A percentile compares a stretch with the other conserved stretches of the same genome.
Conservation (phyloP, 768 basidiomycete species). For the Cystofilobasidium bisporidii region DNA sequence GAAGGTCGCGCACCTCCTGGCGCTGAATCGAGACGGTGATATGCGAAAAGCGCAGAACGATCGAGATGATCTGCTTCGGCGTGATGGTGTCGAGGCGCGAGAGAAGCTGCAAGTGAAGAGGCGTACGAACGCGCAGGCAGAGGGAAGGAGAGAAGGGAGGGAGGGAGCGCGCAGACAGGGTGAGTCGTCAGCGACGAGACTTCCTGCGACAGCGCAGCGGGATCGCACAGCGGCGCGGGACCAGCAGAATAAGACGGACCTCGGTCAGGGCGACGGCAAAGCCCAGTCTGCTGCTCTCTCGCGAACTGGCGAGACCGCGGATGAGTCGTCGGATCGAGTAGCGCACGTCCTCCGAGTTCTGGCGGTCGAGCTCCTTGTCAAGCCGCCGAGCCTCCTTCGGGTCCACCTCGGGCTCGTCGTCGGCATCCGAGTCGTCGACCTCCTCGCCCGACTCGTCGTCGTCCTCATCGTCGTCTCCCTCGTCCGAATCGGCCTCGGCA, state of each 20-base stretch:
- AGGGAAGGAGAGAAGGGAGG: not conserved
- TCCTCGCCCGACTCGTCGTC: conserved; percentile 47
- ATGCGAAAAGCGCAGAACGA: conserved; percentile 64
- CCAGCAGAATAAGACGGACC: conserved; percentile 45
- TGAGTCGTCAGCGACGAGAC: not conserved
- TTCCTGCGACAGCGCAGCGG: too few relatives aligned
- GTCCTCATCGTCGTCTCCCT: conserved; percentile 35
- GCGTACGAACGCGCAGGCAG: too few relatives aligned
- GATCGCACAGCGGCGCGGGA: too few relatives aligned
- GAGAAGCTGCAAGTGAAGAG: conserved; percentile 51
- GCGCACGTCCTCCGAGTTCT: conserved; percentile 82
- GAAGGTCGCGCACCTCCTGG: conserved; percentile 82
- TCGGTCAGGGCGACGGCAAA: conserved; percentile 95
- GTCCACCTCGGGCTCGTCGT: conserved; percentile 32
- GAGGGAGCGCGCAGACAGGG: not conserved
- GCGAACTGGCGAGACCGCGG: conserved; percentile 77
- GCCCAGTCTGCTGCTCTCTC: conserved; percentile 86
- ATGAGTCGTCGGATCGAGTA: conserved; percentile 83
- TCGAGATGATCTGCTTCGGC: conserved; percentile 62
- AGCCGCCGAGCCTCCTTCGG: conserved; percentile 31
- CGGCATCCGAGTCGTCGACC: conserved; percentile 46
- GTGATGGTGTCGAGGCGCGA: conserved; percentile 60
- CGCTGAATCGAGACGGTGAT: conserved; percentile 67
- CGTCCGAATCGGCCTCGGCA: conserved; percentile 30
- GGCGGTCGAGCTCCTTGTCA: conserved; percentile 44